Evolutionary conservation across 352 stramenopile genomes (phyloP), one percentile per base, ranked within the genome.

Genomic region (Phytopythium cucurbitacearum): DNA sequence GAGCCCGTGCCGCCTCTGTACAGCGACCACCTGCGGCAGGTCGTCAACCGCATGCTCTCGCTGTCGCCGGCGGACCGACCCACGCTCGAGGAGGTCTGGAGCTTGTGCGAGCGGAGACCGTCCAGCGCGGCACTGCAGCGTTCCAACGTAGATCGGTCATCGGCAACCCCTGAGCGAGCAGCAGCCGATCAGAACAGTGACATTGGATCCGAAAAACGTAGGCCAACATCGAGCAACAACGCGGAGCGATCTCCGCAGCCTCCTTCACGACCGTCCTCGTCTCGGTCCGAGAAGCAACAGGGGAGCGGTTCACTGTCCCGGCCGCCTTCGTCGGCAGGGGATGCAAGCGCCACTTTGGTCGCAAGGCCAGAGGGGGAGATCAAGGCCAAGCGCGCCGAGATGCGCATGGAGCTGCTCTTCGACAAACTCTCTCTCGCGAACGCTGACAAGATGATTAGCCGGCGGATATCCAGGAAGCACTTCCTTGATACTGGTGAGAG

Each of bases 1-100:
- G 76, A 91, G 40, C 61, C 65, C 0, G 66, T 91, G 5, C 57
- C 74, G 4, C 56, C 69, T 7, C 52, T 89, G 7, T 94, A 91
- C 59, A 92, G 82, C 53, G 59, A 77, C 3, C 69, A 87, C 35
- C 50, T 91, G 48, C 70, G 75, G 0, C 43, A 38, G 0, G 61
- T 93, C 15, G 78, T 87, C 5, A 79, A 69, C n/a, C 66, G 65
- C 10, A 94, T 94, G 85, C 77, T 93, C 34, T 83, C 74, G 11
- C 67, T 94, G 6, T 67, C 61, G 4, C 44, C 85, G 12, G 71
- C 64, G 7, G 66, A 87, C 34, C 79, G 85, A 6, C 80, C 80
- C 2, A 89, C 60, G 8, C 68, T 87, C 41, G 62, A 88, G 39
- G 59, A 87, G 50, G 79, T 94, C 28, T 91, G 80, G 79, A 52